Evolutionary conservation across 2,329 filamentous ascomycete genomes (phyloP), one percentile per base, ranked within the genome.

Genomic region (Alternaria gansuensis): DNA sequence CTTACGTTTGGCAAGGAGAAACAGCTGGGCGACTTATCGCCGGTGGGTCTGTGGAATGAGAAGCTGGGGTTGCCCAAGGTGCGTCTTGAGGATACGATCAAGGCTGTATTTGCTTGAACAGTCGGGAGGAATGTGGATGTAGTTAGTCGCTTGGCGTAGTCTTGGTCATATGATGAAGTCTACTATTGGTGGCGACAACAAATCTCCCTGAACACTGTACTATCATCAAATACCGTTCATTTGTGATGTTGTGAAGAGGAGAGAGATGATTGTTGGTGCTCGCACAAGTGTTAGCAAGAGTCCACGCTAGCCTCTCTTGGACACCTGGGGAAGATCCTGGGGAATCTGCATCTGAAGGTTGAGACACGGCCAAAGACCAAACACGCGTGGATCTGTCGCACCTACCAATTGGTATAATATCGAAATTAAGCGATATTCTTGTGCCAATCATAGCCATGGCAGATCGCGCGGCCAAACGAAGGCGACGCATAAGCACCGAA

Each of bases 1-100:
- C 53, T 51, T 1, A 64, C 56, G 1, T 72, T 68, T 43, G 60
- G 62, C 7, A 59, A 68, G 8, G 54, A 66, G 7, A 52, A 62
- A 5, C 56, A 57, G 7, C 53, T 72, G n/a, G 67, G 68, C 2
- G 66, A 72, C 75, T 65, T 70, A 52, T 69, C 59, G 50, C 33
- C 54, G 0, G 33, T 13, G 5, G 68, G 66, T 2, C 56, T 74
- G 26, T 78, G 79, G 71, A 82, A 82, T 60, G 71, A 79, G 23
- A 73, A 77, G 59, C 53, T 83, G 54, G 80, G 79, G 0, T 59
- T 83, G 40, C 53, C 70, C 46, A 74, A 79, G 59, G 79, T 81
- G 57, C 67, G 73, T 54, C 60, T 82, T 29, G 76, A 81, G 53
- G 68, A 70, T 24, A 70, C 71, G 21, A 71, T 81, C 24, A 45